Percentiles rank a stretch among this genome's conserved stretches.
phyloP scores from a whole-genome alignment of 2,329 filamentous ascomycete species.

The Aspergillus sp. region DNA sequence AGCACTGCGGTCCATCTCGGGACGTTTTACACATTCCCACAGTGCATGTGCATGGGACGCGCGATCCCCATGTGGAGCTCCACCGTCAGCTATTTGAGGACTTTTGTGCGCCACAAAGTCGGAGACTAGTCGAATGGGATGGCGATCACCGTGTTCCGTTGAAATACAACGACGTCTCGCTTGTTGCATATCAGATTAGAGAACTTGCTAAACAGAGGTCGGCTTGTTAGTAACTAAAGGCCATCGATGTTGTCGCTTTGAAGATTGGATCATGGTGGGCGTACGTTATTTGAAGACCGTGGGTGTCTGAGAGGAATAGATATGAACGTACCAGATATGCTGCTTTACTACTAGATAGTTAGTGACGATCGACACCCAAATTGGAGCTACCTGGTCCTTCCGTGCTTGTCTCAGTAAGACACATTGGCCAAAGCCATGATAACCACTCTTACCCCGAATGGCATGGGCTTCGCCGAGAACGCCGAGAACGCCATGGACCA shows the following conservation, averaged over 20 bases:
- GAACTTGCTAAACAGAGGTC: not conserved
- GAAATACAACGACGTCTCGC: slow-evolving; percentile 62
- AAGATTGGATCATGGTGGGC: too few relatives aligned
- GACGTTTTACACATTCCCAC: slow-evolving; percentile 55
- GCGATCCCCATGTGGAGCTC: slow-evolving; percentile 57
- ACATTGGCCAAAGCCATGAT: too few relatives aligned
- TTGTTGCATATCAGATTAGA: slow-evolving; percentile 51
- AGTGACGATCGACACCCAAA: too few relatives aligned
- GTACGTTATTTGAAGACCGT: too few relatives aligned
- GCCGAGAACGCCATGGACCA: too few relatives aligned
- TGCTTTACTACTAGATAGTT: too few relatives aligned
- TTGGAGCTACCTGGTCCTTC: too few relatives aligned
- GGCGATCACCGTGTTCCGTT: slow-evolving; percentile 70
- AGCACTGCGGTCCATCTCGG: not conserved
- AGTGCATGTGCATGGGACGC: slow-evolving; percentile 65
- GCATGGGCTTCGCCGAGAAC: too few relatives aligned
- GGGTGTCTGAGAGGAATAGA: too few relatives aligned
- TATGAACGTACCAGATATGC: too few relatives aligned
- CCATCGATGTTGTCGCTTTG: not conserved
- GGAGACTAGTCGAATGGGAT: slow-evolving; percentile 67
- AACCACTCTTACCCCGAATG: too few relatives aligned
- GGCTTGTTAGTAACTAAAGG: not conserved
- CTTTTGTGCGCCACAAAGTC: slow-evolving; percentile 58
- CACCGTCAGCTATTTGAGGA: slow-evolving; percentile 56
- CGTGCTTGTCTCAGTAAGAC: too few relatives aligned